Conservation (phyloP, 2,329 filamentous ascomycete species). For the Colletotrichum sp. region DNA sequence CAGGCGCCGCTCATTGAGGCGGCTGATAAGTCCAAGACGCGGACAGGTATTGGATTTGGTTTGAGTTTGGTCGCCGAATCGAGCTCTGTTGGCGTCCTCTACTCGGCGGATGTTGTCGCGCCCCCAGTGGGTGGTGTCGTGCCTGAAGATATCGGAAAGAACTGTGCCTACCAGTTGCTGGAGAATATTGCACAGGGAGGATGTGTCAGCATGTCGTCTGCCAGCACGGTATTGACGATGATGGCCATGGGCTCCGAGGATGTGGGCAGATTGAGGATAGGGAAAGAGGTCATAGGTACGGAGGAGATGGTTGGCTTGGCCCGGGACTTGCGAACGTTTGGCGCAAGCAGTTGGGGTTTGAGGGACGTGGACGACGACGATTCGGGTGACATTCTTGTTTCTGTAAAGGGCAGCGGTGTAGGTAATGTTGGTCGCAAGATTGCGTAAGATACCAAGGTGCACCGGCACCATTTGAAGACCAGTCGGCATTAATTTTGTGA, state of each 20-base stretch:
- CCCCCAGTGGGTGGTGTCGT: slow-evolving; percentile 81
- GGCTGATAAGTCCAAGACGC: slow-evolving; percentile 64
- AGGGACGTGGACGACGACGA: slow-evolving; percentile 73
- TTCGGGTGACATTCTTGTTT: slow-evolving; percentile 79
- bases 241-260: slow-evolving; percentile 99
- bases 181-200: slow-evolving; percentile 84
- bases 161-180: slow-evolving; percentile 87
- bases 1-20: slow-evolving; percentile 62
- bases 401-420: slow-evolving; percentile 90
- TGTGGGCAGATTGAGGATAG: slow-evolving; percentile 84
- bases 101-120: slow-evolving; percentile 81
- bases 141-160: slow-evolving; percentile 88
- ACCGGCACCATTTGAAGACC: slow-evolving; percentile 20
- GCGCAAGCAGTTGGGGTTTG: slow-evolving; percentile 89
- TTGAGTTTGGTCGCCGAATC: slow-evolving; percentile 90
- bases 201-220: slow-evolving; percentile 76
- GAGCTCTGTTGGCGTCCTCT: slow-evolving; percentile 79
- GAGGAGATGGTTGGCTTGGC: slow-evolving; percentile 83
- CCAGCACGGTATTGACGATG: slow-evolving; percentile 77
- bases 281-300: slow-evolving; percentile 79
- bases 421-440: slow-evolving; percentile 96
- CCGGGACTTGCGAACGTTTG: slow-evolving; percentile 86
- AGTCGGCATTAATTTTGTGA: neutral
- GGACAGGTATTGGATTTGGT: slow-evolving; percentile 89
- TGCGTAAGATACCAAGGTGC: slow-evolving; percentile 43